Evolutionary conservation across 805 yeast genomes (phyloP).

Genomic region (Candida silvicultrix): DNA sequence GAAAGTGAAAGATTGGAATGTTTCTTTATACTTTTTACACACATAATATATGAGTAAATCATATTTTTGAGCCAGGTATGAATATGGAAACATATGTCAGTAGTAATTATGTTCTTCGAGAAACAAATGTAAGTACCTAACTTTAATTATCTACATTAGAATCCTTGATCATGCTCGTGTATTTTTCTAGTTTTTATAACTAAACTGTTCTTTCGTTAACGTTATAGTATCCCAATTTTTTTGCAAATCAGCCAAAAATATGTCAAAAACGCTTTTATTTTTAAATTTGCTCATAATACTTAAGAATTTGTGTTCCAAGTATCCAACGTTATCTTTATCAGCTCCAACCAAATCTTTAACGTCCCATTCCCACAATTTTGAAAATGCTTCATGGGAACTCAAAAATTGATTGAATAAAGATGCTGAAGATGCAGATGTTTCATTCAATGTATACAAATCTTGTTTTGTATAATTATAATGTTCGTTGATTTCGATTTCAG

Average conservation of each 20-base stretch:
- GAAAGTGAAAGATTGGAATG: neutral
- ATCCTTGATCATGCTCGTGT: no score
- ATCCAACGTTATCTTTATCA: neutral
- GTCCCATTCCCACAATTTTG: slow-evolving; percentile 19
- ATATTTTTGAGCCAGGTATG: neutral
- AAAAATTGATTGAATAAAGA: slow-evolving; percentile 12
- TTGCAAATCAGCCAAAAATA: neutral
- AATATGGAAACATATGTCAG: no score
- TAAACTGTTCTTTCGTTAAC: neutral
- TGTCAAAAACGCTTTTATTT: neutral
- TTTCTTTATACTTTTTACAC: neutral
- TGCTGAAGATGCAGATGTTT: slow-evolving; percentile 21
- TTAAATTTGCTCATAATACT: neutral
- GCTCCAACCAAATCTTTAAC: slow-evolving; percentile 5
- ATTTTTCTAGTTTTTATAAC: neutral
- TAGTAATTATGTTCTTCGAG: no score
- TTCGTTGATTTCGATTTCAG: slow-evolving; percentile 43
- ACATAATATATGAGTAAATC: neutral
- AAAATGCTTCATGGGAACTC: slow-evolving; percentile 2
- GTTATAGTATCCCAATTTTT: neutral
- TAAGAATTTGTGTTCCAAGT: slow-evolving; percentile 1
- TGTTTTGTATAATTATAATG: slow-evolving; percentile 32
- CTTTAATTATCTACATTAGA: no score
- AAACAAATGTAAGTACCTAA: no score
- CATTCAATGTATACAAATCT: slow-evolving; percentile 31